Evolutionary conservation across 208 protist species (phyloP).

Genomic region (Crithidia mellificae): DNA sequence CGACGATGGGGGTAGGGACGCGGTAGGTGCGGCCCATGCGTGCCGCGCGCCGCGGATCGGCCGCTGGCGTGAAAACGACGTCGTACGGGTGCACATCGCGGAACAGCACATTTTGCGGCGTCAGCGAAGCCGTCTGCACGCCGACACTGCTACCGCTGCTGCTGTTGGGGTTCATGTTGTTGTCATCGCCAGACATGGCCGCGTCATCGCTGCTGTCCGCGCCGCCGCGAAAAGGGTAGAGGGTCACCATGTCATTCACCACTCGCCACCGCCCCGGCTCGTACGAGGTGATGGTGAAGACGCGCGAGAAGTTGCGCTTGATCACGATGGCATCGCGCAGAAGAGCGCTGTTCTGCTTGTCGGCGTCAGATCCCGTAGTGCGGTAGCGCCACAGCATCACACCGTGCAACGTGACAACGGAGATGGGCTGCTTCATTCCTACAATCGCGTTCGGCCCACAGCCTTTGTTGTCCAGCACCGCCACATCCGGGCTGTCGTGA

Average conservation of each 20-base stretch:
- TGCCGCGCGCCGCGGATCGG: constrained; percentile 49
- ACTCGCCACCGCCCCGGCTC: constrained; percentile 71
- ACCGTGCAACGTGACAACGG: constrained; percentile 80
- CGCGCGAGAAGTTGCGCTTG: constrained; percentile 78
- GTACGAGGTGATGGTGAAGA: constrained; percentile 45
- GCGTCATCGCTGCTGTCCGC: constrained; percentile 10
- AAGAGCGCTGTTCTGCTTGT: constrained; percentile 14
- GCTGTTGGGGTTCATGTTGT: background rate
- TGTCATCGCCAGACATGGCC: background rate
- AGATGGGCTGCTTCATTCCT: constrained; percentile 66
- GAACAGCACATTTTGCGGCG: constrained; percentile 38
- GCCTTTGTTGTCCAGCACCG: constrained; percentile 73
- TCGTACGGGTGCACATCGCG: constrained; percentile 58
- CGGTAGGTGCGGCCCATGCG: constrained; percentile 48
- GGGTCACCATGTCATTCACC: constrained; percentile 81
- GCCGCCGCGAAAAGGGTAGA: constrained; percentile 59
- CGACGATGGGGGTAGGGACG: constrained; percentile 67
- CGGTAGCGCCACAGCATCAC: constrained; percentile 77
- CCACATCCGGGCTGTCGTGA: constrained; percentile 62
- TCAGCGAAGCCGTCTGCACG: constrained; percentile 13
- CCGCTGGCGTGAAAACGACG: constrained; percentile 66
- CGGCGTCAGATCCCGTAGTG: constrained; percentile 28
- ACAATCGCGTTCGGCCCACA: constrained; percentile 40
- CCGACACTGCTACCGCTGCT: background rate
- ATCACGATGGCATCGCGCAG: constrained; percentile 52